Evolutionary conservation across 1,284 basidiomycete species (phyloP), one percentile per base, ranked within the genome.

Genomic region (Puccinia coronata): DNA sequence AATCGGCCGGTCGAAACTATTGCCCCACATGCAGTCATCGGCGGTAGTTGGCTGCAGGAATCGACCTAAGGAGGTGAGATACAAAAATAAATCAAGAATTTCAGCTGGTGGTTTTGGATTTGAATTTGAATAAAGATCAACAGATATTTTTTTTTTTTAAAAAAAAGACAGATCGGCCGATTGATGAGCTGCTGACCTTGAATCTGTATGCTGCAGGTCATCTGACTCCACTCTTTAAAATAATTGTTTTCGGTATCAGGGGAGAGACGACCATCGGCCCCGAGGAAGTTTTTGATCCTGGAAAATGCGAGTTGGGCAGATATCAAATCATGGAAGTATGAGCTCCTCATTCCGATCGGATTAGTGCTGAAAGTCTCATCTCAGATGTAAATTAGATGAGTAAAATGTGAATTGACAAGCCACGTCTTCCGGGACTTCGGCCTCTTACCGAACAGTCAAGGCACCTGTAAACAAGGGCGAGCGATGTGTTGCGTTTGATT

Each of bases 171-270:
- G 14, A 23, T 49, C 25, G 63, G 36, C 23, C 39, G 11, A 34
- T 67, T 34, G 14, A 9, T 47, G n/a, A n/a, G n/a, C 43, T 8
- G 43, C 43, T 67, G n/a, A 72, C 78, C 78, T 80, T 70, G 78
- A 12, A 80, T 69, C 31, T 80, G 78, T 49, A 80, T 80, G 39
- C 78, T 80, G 34, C 78, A 80, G 47, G 78, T 80, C 53, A 72
- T 71, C 9, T 80, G 41, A 72, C 31, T 41, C 47, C 67, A 59
- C 51, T 71, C 16, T 61, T 59, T 12, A 47, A 80, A 80, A 63
- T 80, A 80, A n/a, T 61, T 41, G 55, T 67, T 70, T 47, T 80
- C 69, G 18, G 69, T 72, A 12, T 80, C 78, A 4, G 31, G 36
- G 39, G 53, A 72, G 12, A 43, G 28, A 25, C 41, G 36, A 9